Evolutionary conservation across 371 early-diverging fungal genomes (phyloP).

Genomic region (Apophysomyces sp.): DNA sequence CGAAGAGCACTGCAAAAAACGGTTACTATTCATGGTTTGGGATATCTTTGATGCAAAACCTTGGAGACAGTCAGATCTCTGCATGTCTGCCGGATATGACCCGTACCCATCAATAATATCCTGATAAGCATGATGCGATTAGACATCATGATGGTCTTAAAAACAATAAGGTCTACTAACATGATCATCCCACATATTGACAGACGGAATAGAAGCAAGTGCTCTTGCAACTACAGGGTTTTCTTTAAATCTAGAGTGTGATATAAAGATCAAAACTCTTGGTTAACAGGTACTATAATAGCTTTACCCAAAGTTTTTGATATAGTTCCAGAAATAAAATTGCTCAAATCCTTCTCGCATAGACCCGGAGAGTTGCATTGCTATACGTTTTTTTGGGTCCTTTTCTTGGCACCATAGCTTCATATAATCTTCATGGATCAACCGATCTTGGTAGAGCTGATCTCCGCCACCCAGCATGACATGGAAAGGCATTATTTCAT

Average conservation of each 20-base stretch:
- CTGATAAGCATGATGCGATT: neutral
- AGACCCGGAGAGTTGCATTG: conserved; percentile 38
- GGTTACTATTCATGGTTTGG: neutral
- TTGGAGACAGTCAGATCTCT: conserved; percentile 44
- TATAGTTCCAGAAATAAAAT: conserved; percentile 75
- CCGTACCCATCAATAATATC: conserved; percentile 76
- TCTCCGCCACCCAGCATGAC: conserved; percentile 83
- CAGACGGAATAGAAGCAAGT: conserved; percentile 66
- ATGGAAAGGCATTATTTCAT: conserved; percentile 70
- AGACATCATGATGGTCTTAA: neutral
- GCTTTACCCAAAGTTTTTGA: conserved; percentile 58
- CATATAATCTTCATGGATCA: conserved; percentile 54
- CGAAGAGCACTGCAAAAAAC: conserved; percentile 19
- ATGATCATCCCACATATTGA: conserved; percentile 80
- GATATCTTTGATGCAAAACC: neutral
- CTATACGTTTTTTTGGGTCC: conserved; percentile 37
- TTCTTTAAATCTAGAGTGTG: conserved; percentile 15
- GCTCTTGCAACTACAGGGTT: conserved; percentile 52
- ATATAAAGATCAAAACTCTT: neutral
- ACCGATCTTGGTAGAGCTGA: conserved; percentile 75
- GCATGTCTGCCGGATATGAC: conserved; percentile 76
- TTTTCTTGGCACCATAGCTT: conserved; percentile 61
- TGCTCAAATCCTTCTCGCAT: conserved; percentile 57
- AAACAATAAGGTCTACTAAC: conserved; percentile 17
- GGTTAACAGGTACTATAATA: neutral